These are phyloP conservation scores for Lentinula boryana DNA, from an alignment of 768 basidiomycete genomes.

Conservation along the genomic window DNA sequence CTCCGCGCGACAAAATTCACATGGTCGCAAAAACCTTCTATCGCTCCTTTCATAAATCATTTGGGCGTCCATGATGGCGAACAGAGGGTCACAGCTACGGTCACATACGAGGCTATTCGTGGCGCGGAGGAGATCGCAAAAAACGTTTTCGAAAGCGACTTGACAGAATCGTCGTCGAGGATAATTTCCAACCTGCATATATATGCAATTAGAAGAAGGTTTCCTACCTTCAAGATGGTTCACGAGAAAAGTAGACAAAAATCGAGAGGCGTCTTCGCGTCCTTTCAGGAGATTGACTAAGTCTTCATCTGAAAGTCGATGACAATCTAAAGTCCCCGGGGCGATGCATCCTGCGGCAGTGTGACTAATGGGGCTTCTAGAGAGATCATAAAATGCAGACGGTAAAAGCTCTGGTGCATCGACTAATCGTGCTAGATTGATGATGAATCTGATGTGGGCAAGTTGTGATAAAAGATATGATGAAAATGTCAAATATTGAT, in stretches of 20 bases:
- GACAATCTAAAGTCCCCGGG: conserved; percentile 23
- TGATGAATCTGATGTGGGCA: conserved; percentile 42
- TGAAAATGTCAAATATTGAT: not conserved
- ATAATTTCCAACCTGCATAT: conserved; percentile 40
- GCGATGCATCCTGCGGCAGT: conserved; percentile 47
- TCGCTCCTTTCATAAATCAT: conserved; percentile 58
- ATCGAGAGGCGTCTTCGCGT: conserved; percentile 67
- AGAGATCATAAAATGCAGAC: conserved; percentile 77
- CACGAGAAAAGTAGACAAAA: conserved; percentile 72
- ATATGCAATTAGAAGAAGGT: conserved; percentile 41
- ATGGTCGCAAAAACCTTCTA: conserved; percentile 48
- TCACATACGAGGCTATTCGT: conserved; percentile 63
- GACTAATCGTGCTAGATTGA: conserved; percentile 58
- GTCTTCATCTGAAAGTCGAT: conserved; percentile 45
- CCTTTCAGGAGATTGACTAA: conserved; percentile 59
- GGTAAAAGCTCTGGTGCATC: conserved; percentile 56
- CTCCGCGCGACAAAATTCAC: conserved; percentile 58
- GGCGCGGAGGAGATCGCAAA: conserved; percentile 70
- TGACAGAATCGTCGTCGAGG: conserved; percentile 51
- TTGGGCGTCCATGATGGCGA: conserved; percentile 62
- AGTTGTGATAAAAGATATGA: conserved; percentile 7
- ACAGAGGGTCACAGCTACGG: conserved; percentile 64
- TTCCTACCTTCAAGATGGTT: conserved; percentile 65
- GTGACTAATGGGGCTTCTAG: conserved; percentile 58
- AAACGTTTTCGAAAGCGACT: conserved; percentile 67